These are phyloP conservation scores for Leishmania martiniquensis DNA, from an alignment of 208 protist genomes.

Conservation along the genomic window DNA sequence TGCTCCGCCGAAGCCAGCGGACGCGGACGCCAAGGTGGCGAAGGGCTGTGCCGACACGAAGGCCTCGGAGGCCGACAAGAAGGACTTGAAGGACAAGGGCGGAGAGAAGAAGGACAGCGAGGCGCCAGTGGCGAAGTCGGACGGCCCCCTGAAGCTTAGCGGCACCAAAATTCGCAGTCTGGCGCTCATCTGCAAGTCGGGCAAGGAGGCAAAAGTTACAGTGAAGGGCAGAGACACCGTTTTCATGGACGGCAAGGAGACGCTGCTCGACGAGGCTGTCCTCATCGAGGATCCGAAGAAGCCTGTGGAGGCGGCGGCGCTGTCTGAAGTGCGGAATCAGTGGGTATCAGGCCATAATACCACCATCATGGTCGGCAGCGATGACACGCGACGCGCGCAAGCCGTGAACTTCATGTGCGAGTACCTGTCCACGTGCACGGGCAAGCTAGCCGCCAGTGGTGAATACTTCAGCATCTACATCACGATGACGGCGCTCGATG, in stretches of 20 bases:
- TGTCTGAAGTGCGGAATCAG: constrained; percentile 52
- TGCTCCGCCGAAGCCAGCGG: constrained; percentile 1
- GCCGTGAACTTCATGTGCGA: constrained; percentile 41
- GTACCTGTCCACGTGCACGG: constrained; percentile 55
- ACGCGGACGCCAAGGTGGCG: constrained; percentile 10
- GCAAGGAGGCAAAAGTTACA: constrained; percentile 43
- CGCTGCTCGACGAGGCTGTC: constrained; percentile 59
- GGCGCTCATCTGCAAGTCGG: constrained; percentile 32
- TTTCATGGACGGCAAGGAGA: constrained; percentile 35
- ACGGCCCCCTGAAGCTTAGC: constrained; percentile 25
- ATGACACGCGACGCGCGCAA: constrained; percentile 32
- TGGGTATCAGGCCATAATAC: constrained; percentile 71
- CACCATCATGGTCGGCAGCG: constrained; percentile 49
- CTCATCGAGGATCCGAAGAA: constrained; percentile 39
- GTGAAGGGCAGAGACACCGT: constrained; percentile 52
- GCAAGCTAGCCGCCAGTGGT: constrained; percentile 41
- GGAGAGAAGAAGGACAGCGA: constrained; percentile 18
- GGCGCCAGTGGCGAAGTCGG: constrained; percentile 11
- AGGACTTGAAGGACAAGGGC: constrained; percentile 22
- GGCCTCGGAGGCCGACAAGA: constrained; percentile 29
- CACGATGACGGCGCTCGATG: constrained; percentile 60
- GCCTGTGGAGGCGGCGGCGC: constrained; percentile 37
- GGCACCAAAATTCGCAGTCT: constrained; percentile 50
- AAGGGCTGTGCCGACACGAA: constrained; percentile 30
- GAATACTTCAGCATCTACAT: constrained; percentile 62